These are phyloP conservation scores for Neurospora hispaniola DNA, from an alignment of 495 filamentous ascomycete genomes.

Conservation along the genomic window DNA sequence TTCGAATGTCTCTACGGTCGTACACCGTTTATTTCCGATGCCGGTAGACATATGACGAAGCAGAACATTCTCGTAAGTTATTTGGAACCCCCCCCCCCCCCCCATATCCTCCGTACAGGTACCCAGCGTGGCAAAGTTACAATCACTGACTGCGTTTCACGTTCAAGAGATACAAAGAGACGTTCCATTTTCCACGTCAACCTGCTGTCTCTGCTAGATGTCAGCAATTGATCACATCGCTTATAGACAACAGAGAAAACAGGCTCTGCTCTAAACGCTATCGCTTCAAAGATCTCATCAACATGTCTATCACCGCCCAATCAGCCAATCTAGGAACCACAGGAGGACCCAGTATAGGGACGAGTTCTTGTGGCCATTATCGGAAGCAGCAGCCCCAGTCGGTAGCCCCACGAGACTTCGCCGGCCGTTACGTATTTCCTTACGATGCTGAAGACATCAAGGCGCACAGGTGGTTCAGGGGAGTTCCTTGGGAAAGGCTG, in stretches of 20 bases:
- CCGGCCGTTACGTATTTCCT: constrained; percentile 57
- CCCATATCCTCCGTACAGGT: constrained; percentile 3
- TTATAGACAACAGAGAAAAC: constrained; percentile 66
- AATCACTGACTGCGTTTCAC: neutral
- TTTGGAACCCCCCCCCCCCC: no score
- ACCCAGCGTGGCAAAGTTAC: neutral
- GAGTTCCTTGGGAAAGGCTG: constrained; percentile 55
- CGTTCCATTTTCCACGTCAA: constrained; percentile 54
- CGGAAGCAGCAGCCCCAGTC: constrained; percentile 8
- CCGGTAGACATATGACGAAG: constrained; percentile 65
- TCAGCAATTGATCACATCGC: constrained; percentile 60
- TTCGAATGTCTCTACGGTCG: constrained; percentile 90
- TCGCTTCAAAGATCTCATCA: constrained; percentile 45
- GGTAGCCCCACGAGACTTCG: constrained; percentile 21
- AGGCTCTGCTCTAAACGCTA: constrained; percentile 70
- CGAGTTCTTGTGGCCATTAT: neutral
- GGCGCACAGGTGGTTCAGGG: constrained; percentile 60
- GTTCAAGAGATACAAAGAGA: constrained; percentile 30
- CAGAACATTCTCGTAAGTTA: constrained; percentile 60
- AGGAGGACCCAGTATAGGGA: neutral
- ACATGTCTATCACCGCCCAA: constrained; percentile 1
- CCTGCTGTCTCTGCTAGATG: constrained; percentile 48
- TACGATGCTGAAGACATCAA: constrained; percentile 74
- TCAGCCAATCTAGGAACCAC: neutral
- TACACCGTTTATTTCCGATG: constrained; percentile 79